Conservation (phyloP, 176 grass and related monocot species). For the Oryza rufipogon region DNA sequence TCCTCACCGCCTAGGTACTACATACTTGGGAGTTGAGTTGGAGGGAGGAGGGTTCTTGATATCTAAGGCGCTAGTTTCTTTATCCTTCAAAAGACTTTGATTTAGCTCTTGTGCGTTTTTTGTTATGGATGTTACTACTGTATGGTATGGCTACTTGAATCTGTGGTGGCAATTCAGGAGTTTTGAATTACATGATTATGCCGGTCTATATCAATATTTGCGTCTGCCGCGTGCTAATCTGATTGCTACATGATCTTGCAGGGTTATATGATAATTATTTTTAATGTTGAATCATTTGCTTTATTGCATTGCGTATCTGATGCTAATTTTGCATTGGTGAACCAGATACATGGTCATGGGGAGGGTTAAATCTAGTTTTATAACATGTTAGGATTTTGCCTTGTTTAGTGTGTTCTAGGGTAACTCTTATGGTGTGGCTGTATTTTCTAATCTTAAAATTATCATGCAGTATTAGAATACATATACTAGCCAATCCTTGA, state of each 20-base stretch:
- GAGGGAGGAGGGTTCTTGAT: neutral
- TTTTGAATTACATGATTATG: slow-evolving; percentile 10
- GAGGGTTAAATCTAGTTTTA: too few species aligned
- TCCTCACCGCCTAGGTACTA: slow-evolving; percentile 57
- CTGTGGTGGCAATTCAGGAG: neutral
- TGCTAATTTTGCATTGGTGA: too few species aligned
- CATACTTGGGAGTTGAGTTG: neutral
- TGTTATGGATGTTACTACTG: neutral
- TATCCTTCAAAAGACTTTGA: neutral
- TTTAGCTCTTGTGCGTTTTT: neutral
- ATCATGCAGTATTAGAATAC: too few species aligned
- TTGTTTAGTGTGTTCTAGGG: too few species aligned
- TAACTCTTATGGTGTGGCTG: too few species aligned
- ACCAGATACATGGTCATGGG: too few species aligned
- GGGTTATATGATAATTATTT: too few species aligned
- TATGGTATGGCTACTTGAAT: slow-evolving; percentile 15
- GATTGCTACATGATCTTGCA: neutral
- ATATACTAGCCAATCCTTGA: too few species aligned
- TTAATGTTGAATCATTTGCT: too few species aligned
- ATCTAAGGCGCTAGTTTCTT: slow-evolving; percentile 18
- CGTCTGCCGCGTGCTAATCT: neutral
- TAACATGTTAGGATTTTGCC: too few species aligned
- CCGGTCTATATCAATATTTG: slow-evolving; percentile 17
- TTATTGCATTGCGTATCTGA: too few species aligned
- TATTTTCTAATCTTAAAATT: too few species aligned